Base-by-base conservation (phyloP, 2,329 filamentous ascomycete genomes). In the Microcyclospora pomicola region DNA sequence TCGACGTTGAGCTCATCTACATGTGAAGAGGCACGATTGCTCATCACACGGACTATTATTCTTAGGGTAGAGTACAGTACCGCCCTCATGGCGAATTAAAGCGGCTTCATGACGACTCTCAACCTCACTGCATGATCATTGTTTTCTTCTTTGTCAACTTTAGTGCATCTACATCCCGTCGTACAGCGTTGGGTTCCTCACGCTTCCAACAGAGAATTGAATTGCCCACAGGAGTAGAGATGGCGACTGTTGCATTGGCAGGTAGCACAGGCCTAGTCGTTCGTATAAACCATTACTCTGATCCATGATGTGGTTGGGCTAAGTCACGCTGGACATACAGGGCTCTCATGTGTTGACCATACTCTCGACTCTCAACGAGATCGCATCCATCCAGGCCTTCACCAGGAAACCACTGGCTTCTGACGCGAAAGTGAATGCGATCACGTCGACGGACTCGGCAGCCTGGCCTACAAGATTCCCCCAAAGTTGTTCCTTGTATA, bases 321-420 rank as follows among this genome's bases (percentile, higher is more conserved):
- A 39, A 47, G 29, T 36, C 35, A 24, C 7, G 19, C n/a, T 24
- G 19, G 27, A 42, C 15, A 42, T 15, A 35, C 44, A 77, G 73
- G 87, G 88, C 55, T 75, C 73, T 37, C 67, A 82, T 55, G 87
- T 94, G 58, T 76, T 94, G 53, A 60, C 60, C 38, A 66, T 63
- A 33, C 65, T 84, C 33, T 69, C 83, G 50, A 55, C 68, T 11
- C 61, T 69, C 38, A 63, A 69, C 32, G 52, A 65, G 44, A 66
- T 73, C 58, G 62, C 65, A 46, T 60, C 68, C 38, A 61, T 83
- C 42, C 54, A 71, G 53, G 80, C 78, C 49, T 75, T 82, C 62
- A 70, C 79, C 15, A 78, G 81, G 36, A 79, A 78, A 53, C 61
- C 68, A 4, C 77, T 80, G 33, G 53, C 57, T 15, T 47, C 53